phyloP scores from a whole-genome alignment of 2,329 filamentous ascomycete species.

The Cercospora zeina region DNA sequence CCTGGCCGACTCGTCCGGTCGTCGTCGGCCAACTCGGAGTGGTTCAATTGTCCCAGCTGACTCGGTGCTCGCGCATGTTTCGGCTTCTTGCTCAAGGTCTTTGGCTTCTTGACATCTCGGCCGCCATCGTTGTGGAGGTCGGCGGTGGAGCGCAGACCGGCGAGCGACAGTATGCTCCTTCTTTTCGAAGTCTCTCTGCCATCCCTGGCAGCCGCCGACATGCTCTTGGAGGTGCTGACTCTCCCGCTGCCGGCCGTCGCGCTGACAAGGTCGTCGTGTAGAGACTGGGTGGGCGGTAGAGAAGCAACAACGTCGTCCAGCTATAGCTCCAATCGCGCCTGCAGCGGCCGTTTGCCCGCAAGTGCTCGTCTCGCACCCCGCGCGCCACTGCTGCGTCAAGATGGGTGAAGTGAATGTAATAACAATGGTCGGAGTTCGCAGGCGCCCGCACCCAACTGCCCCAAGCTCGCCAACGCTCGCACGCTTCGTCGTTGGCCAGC shows the following conservation, averaged over 20 bases:
- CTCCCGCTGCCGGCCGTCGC: conserved; percentile 2
- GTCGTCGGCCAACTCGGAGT: conserved; percentile 31
- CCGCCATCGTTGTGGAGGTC: conserved; percentile 25
- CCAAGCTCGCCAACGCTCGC: conserved; percentile 3
- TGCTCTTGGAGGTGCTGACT: conserved; percentile 13
- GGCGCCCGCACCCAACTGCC: conserved; percentile 13
- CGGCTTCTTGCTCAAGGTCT: conserved; percentile 33
- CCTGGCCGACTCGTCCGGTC: conserved; percentile 26
- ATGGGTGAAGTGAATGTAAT: conserved; percentile 2
- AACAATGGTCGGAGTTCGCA: neutral
- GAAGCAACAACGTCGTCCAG: conserved; percentile 11
- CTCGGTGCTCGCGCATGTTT: conserved; percentile 30
- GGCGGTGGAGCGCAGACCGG: conserved; percentile 34
- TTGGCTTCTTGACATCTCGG: conserved; percentile 18
- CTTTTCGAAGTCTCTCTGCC: conserved; percentile 38
- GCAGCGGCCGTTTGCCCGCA: conserved; percentile 1
- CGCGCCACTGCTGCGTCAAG: neutral
- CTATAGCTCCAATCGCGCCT: conserved; percentile 10
- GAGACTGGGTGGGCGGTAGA: conserved; percentile 11
- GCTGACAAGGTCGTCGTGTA: neutral
- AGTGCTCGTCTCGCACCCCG: conserved; percentile 1
- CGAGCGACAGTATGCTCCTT: conserved; percentile 39
- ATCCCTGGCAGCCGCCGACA: conserved; percentile 28
- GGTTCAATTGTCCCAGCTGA: conserved; percentile 27
- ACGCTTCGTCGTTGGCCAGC: conserved; percentile 4